Evolutionary conservation across 2,329 filamentous ascomycete species (phyloP).

Genomic region (Chrysoporthe puriensis): DNA sequence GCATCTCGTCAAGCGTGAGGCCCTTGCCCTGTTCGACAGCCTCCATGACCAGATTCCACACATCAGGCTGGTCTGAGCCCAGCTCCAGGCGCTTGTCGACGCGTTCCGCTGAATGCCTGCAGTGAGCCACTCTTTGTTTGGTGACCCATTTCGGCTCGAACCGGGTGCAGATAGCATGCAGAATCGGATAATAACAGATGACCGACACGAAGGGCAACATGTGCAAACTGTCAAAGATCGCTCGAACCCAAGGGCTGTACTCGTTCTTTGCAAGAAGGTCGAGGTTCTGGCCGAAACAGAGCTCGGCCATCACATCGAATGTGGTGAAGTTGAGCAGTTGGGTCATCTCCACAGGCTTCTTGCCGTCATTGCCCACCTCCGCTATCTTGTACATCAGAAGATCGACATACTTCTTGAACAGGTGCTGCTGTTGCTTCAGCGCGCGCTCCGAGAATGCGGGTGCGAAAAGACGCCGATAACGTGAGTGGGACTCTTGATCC

Average conservation of each 20-base stretch:
- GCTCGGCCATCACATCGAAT: constrained; percentile 33
- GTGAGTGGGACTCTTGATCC: constrained; percentile 29
- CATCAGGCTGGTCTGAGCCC: constrained; percentile 34
- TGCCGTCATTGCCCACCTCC: constrained; percentile 33
- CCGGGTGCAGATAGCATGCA: constrained; percentile 29
- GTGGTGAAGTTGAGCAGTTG: constrained; percentile 32
- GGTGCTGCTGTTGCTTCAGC: constrained; percentile 31
- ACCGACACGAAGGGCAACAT: constrained; percentile 33
- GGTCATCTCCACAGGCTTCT: constrained; percentile 30
- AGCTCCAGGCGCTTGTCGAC: constrained; percentile 35
- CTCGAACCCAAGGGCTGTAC: constrained; percentile 32
- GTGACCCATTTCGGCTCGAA: constrained; percentile 34
- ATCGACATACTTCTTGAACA: constrained; percentile 42
- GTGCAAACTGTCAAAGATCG: constrained; percentile 33
- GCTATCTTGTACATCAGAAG: constrained; percentile 42
- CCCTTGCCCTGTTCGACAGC: constrained; percentile 29
- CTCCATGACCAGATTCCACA: constrained; percentile 34
- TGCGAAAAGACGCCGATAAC: constrained; percentile 30
- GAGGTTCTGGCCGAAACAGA: constrained; percentile 32
- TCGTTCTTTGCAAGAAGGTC: constrained; percentile 19
- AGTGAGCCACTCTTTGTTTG: constrained; percentile 31
- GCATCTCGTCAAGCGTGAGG: constrained; percentile 30
- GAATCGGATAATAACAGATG: constrained; percentile 34
- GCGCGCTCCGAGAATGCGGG: constrained; percentile 33
- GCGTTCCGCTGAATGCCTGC: constrained; percentile 32